Evolutionary conservation across 768 basidiomycete species (phyloP).

Genomic region (Suillus americanus): DNA sequence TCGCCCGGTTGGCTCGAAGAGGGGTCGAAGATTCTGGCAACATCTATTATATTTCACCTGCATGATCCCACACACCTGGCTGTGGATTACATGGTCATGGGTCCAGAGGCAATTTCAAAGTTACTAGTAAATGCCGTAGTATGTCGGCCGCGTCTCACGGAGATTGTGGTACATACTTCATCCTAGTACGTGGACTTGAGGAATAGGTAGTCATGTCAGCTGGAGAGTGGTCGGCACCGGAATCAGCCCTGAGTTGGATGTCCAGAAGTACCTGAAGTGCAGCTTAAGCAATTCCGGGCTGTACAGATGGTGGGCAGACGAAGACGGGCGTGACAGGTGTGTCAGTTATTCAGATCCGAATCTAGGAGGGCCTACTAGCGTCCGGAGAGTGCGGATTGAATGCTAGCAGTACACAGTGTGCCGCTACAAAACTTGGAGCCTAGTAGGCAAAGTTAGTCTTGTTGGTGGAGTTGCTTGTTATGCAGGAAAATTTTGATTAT

Average conservation of each 20-base stretch:
- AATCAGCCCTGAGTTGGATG: slow-evolving; percentile 1
- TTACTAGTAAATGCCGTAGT: neutral
- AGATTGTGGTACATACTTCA: slow-evolving; percentile 5
- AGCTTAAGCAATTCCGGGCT: neutral
- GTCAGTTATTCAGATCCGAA: slow-evolving; percentile 4
- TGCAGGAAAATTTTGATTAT: too few relatives aligned
- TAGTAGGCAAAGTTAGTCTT: neutral
- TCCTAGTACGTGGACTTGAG: neutral
- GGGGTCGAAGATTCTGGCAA: neutral
- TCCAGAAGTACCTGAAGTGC: neutral
- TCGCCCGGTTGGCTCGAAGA: neutral
- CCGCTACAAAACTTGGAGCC: neutral
- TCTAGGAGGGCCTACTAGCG: slow-evolving; percentile 1
- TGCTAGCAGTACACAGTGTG: neutral
- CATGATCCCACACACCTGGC: neutral
- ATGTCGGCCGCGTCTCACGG: slow-evolving; percentile 8
- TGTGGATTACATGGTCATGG: neutral
- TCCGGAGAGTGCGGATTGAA: slow-evolving; percentile 9
- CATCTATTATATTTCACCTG: neutral
- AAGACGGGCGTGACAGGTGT: slow-evolving; percentile 7
- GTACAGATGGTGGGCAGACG: slow-evolving; percentile 3
- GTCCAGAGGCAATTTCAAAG: neutral
- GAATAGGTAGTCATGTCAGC: neutral
- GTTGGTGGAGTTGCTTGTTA: neutral
- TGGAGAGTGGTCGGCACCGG: neutral